A percentile compares a stretch with the other conserved stretches of the same genome.
Evolutionary conservation across 345 rosid genomes (phyloP).

Genomic region (Cardamine chenopodiifolia): DNA sequence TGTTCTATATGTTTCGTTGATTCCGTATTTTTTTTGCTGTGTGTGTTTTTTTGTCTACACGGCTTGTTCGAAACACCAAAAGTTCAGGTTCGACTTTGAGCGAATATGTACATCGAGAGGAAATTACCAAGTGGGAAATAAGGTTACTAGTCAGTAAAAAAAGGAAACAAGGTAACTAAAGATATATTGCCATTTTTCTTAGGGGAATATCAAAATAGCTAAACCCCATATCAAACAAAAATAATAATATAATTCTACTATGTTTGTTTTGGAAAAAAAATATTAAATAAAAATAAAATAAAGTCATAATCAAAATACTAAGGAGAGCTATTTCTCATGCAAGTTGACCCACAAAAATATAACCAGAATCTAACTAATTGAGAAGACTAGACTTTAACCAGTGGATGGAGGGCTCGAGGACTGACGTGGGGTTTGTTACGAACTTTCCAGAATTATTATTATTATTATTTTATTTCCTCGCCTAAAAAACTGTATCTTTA

Average conservation of each 20-base stretch:
- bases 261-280: neutral
- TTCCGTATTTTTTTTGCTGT: too few species aligned
- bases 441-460: conserved; percentile 26
- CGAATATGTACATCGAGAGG: neutral
- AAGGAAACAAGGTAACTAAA: neutral
- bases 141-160: neutral
- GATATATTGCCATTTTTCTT: neutral
- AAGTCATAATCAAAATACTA: conserved; percentile 4
- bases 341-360: conserved; percentile 44
- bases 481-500: neutral
- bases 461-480: neutral
- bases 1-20: neutral
- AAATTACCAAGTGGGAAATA: neutral
- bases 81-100: neutral
- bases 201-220: neutral
- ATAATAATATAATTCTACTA: neutral
- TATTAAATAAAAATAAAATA: neutral
- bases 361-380: conserved; percentile 43
- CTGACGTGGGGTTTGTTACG: conserved; percentile 43
- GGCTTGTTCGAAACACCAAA: too few species aligned
- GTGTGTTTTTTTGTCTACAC: too few species aligned
- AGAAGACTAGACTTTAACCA: conserved; percentile 33
- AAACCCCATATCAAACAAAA: too few species aligned
- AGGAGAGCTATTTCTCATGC: conserved; percentile 24
- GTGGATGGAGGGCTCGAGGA: conserved; percentile 73